phyloP scores from a whole-genome alignment of 1,284 basidiomycete species.

The Agroathelia rolfsii region DNA sequence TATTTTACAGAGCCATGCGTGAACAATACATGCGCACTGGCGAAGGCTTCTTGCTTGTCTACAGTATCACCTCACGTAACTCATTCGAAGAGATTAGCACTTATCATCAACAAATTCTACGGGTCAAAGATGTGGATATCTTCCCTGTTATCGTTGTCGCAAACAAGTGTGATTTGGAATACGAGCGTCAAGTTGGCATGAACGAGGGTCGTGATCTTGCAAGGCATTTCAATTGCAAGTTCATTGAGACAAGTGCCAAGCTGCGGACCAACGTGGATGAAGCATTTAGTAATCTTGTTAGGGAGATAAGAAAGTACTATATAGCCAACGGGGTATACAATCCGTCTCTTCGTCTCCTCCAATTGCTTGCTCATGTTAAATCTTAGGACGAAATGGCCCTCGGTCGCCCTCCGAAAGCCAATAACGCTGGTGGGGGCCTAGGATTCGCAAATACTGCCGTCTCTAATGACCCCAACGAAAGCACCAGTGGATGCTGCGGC shows the following conservation, averaged over 20 bases:
- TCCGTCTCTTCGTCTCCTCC: constrained; percentile 15
- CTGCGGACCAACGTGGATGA: constrained; percentile 75
- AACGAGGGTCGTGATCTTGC: constrained; percentile 73
- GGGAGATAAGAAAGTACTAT: constrained; percentile 71
- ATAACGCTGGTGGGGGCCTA: too few relatives aligned
- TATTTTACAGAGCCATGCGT: constrained; percentile 46
- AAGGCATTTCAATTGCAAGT: constrained; percentile 66
- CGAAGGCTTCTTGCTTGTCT: constrained; percentile 74
- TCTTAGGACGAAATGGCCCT: too few relatives aligned
- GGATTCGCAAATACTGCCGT: too few relatives aligned
- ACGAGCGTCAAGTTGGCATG: constrained; percentile 67
- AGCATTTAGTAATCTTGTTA: constrained; percentile 66
- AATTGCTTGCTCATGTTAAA: too few relatives aligned
- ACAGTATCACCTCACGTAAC: constrained; percentile 71
- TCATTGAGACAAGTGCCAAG: constrained; percentile 78
- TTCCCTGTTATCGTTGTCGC: constrained; percentile 76
- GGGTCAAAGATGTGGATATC: constrained; percentile 70
- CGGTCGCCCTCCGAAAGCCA: too few relatives aligned
- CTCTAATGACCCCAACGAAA: too few relatives aligned
- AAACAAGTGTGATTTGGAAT: constrained; percentile 78
- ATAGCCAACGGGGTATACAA: constrained; percentile 29
- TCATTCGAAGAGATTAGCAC: constrained; percentile 71
- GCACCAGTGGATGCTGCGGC: too few relatives aligned
- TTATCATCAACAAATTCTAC: constrained; percentile 71
- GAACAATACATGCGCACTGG: constrained; percentile 71